Base-by-base conservation (phyloP, 257 asterid species). In the Solanum peruvianum region DNA sequence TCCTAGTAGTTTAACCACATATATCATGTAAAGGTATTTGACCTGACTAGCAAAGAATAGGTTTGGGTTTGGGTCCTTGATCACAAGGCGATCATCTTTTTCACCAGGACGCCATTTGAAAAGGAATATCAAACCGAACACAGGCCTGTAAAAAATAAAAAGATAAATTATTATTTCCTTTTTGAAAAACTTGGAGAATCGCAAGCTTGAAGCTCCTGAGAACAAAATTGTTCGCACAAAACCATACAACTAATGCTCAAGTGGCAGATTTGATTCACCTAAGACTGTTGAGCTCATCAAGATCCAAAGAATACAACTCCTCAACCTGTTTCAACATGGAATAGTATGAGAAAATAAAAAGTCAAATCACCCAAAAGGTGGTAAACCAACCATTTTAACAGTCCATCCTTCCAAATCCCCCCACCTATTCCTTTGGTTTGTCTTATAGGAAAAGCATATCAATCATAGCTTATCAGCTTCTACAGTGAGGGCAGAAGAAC, bases 51-150 rank as follows among this genome's bases (percentile, higher is more conserved):
- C 99, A 81, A 96, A 97, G 87, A 95, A 97, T 90, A 96, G 89
- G 94, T 94, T 94, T 16, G 99, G 98, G 86, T 91, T 95, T 87
- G 99, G 99, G 86, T 96, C 99, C 94, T 95, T 95, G 37, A 96
- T 93, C 82, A 93, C 98, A 78, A 91, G 92, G 18, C 98, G 98
- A 47, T 93, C 98, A 89, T 97, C 99, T 89, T 95, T 96, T 88
- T 97, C 99, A 64, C 98, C 98, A 18, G 99, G 93, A 35, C 98
- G 98, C 99, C 99, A 97, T 91, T 97, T 97, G 92, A 97, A 97
- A 92, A 97, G 99, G 92, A 97, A 97, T 89, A 97, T 91, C 90
- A 97, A 88, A 75, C 99, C 99, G 89, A 95, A 93, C 35, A 97
- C 89, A 73, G 99, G 99, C 93, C 99, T 97, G 95, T 47, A 15